A percentile compares a stretch with the other conserved stretches of the same genome.
Evolutionary conservation across 805 yeast species (phyloP).

Genomic region (Danielia reshetovae): DNA sequence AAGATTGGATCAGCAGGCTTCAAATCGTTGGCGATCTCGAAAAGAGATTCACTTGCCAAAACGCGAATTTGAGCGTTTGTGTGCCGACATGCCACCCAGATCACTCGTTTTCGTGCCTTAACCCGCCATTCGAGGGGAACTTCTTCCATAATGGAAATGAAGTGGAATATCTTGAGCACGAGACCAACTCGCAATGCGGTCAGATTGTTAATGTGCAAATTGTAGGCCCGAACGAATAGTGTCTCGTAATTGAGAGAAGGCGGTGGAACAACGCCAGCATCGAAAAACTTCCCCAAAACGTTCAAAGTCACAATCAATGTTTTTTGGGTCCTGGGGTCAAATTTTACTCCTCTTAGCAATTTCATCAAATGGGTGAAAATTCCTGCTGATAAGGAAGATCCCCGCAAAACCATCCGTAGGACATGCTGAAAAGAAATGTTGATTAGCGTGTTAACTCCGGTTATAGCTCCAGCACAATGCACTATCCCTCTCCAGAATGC

Average conservation of each 20-base stretch:
- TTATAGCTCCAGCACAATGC: conserved; percentile 53
- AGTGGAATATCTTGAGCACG: conserved; percentile 43
- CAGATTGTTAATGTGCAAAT: conserved; percentile 51
- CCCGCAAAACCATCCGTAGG: conserved; percentile 3
- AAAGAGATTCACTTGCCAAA: conserved; percentile 41
- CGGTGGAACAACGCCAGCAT: conserved; percentile 33
- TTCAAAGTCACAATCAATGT: conserved; percentile 22
- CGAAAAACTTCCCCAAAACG: conserved; percentile 37
- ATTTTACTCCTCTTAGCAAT: background rate
- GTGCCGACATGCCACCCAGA: conserved; percentile 30
- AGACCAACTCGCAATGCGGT: conserved; percentile 33
- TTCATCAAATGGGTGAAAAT: background rate
- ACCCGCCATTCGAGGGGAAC: conserved; percentile 4
- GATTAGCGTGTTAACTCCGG: conserved; percentile 45
- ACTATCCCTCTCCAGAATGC: conserved; percentile 53
- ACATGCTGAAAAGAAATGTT: conserved; percentile 36
- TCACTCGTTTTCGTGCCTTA: conserved; percentile 16
- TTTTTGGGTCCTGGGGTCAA: conserved; percentile 19
- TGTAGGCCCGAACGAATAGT: conserved; percentile 48
- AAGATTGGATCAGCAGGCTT: conserved; percentile 1
- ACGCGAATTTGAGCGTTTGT: conserved; percentile 27
- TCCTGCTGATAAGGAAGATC: too few species aligned
- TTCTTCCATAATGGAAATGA: conserved; percentile 19
- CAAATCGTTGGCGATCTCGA: conserved; percentile 30
- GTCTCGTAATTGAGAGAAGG: conserved; percentile 22